Percentiles rank a stretch among this genome's conserved stretches.
phyloP scores from a whole-genome alignment of 2,329 filamentous ascomycete genomes.

The Sarocladiaceae sp. region DNA sequence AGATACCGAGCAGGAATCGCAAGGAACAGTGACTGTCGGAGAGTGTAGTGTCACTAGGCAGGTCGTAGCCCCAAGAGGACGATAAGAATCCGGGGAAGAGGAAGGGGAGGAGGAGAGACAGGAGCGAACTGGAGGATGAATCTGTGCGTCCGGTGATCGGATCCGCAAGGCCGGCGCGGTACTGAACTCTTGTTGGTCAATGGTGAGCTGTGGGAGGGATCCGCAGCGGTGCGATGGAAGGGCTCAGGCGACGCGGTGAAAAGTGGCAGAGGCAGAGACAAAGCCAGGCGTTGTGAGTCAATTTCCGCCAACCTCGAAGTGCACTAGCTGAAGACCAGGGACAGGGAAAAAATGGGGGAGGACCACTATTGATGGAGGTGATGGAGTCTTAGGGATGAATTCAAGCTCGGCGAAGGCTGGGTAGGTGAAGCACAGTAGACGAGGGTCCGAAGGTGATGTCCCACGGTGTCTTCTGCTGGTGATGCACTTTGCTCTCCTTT shows the following conservation, averaged over 20 bases:
- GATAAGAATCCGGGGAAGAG: conserved; percentile 2
- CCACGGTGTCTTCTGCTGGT: background rate
- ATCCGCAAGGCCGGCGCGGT: conserved; percentile 6
- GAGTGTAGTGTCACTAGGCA: too few relatives aligned
- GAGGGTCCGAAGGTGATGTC: too few relatives aligned
- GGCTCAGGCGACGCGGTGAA: too few relatives aligned
- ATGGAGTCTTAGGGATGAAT: background rate
- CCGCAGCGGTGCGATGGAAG: conserved; percentile 1
- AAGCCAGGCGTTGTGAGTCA: too few relatives aligned
- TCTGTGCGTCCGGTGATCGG: conserved; percentile 4
- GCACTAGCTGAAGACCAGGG: too few relatives aligned
- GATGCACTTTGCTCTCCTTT: background rate
- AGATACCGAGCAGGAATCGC: too few relatives aligned
- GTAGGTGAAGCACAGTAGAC: too few relatives aligned
- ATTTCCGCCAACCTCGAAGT: conserved; percentile 8
- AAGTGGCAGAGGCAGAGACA: too few relatives aligned
- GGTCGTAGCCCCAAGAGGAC: too few relatives aligned
- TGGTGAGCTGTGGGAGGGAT: background rate
- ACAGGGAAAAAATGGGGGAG: background rate
- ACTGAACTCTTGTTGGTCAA: background rate
- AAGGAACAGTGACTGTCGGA: too few relatives aligned
- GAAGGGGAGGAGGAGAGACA: background rate
- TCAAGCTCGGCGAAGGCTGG: background rate
- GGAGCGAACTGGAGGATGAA: conserved; percentile 1
- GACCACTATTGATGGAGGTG: background rate